A percentile compares a stretch with the other conserved stretches of the same genome.
Conservation (phyloP, 345 rosid species). For the Nephelium lappaceum region DNA sequence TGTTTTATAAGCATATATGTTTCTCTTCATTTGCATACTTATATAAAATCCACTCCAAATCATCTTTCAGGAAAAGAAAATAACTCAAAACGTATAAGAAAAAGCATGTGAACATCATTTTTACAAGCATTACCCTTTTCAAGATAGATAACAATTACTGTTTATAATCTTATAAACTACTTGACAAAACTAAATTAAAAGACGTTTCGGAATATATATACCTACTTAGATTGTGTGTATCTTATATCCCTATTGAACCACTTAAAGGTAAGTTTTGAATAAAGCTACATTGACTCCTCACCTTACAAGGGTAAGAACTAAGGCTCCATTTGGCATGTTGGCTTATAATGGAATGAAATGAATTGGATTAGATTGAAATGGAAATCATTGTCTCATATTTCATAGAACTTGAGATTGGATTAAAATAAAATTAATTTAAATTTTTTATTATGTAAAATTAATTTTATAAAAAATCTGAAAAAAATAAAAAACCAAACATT, state of each 20-base stretch:
- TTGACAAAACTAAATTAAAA: background rate
- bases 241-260: background rate
- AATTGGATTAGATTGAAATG: too few species aligned
- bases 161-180: background rate
- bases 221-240: background rate
- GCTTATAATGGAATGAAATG: too few species aligned
- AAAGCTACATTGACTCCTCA: background rate
- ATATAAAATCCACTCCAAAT: background rate
- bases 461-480: too few species aligned
- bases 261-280: slow-evolving; percentile 9
- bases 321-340: too few species aligned
- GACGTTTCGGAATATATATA: background rate
- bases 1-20: background rate
- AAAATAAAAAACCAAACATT: too few species aligned
- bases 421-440: too few species aligned
- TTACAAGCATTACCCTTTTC: background rate
- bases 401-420: too few species aligned
- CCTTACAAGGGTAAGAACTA: background rate
- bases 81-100: background rate
- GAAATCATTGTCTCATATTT: too few species aligned
- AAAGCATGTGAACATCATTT: slow-evolving; percentile 4
- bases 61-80: background rate
- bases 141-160: background rate
- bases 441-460: too few species aligned
- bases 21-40: background rate